Evolutionary conservation across 305 asterid genomes (phyloP), one percentile per base, ranked within the genome.

Genomic region (Euphrasia arctica): DNA sequence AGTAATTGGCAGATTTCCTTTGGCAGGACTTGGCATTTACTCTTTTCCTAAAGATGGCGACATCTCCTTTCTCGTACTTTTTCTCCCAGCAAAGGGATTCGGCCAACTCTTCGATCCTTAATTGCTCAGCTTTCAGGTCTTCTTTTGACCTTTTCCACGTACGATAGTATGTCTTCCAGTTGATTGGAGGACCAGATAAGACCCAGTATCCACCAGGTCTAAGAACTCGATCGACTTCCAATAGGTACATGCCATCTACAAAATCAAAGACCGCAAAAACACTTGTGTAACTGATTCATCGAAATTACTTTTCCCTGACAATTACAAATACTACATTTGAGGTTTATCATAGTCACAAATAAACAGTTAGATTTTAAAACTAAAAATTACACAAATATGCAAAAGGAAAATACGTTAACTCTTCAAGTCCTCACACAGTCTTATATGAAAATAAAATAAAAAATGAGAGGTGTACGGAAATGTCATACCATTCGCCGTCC

Each of bases 201-300:
- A 91, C 82, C 98, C 98, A 91, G 75, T 78, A 89, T 54, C 98
- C 98, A 72, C 96, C 96, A 32, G 96, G 95, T 80, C 98, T 75
- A 58, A 91, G 89, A 69, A 91, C 95, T 72, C 98, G 76, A 69
- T 91, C 98, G 63, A 91, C 96, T 81, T 91, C 98, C 90, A 75
- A 85, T 50, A 91, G 75, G 73, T 88, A 89, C 80, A 77, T 81
- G 60, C 98, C 96, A 67, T 80, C 98, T 91, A 66, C 68, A 82
- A 10, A 70, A 28, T 31, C 15, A 60, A 69, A 52, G 49, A 32
- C 9, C 4, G 2, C 15, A n/a, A 55, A 70, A 39, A 22, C 66
- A 7, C 15, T 41, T 3, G 32, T 13, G 49, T 45, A 34, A 48
- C n/a, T 47, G 56, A 49, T 27, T 41, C 7, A 14, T 50, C 34